phyloP scores from a whole-genome alignment of 257 asterid genomes.

The Forsythia viridissima region DNA sequence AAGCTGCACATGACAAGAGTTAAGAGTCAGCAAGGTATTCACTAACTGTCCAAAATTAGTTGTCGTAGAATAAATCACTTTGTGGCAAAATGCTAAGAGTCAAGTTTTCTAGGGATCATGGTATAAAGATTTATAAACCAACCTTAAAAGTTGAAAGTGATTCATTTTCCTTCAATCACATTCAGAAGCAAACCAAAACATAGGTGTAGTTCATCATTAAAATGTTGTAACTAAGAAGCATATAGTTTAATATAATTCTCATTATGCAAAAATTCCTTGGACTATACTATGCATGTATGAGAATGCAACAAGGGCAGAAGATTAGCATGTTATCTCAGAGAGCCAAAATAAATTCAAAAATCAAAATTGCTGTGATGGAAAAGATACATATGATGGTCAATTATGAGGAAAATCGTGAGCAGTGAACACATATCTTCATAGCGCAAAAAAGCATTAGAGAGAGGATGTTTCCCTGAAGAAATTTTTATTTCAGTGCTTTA shows the following conservation, averaged over 20 bases:
- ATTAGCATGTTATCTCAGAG: background rate
- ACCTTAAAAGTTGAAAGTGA: background rate
- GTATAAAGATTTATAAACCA: background rate
- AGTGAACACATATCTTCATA: background rate
- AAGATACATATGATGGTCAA: background rate
- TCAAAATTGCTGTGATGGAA: background rate
- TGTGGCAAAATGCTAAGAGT: background rate
- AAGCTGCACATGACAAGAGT: background rate
- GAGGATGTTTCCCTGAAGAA: background rate
- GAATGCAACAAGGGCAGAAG: background rate
- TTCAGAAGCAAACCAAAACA: background rate
- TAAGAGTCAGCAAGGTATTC: background rate
- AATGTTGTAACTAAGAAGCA: background rate
- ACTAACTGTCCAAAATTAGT: background rate
- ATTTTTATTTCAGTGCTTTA: background rate
- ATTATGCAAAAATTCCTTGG: background rate
- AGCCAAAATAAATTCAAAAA: too few relatives aligned
- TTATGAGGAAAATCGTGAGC: background rate
- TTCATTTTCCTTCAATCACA: background rate
- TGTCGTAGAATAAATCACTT: background rate
- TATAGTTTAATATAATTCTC: background rate
- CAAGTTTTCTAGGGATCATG: background rate
- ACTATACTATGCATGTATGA: background rate
- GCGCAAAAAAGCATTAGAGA: background rate
- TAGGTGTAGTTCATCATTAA: background rate